Percentiles rank a stretch among this genome's conserved stretches.
phyloP scores from a whole-genome alignment of 176 grass and related monocot species.

The Oryza glaberrima region DNA sequence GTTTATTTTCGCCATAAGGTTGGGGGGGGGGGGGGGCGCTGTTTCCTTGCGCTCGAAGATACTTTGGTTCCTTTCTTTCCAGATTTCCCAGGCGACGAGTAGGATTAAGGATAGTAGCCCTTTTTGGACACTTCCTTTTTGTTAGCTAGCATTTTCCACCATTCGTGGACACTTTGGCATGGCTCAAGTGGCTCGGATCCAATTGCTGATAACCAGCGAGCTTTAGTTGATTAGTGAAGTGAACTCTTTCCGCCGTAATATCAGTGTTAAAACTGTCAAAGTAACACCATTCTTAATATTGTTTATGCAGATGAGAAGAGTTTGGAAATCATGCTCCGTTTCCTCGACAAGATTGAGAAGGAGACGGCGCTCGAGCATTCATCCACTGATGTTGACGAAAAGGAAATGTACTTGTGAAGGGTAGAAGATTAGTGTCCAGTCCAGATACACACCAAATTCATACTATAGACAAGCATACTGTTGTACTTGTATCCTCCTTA shows the following conservation, averaged over 20 bases:
- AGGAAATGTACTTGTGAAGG: conserved; percentile 44
- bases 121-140: too few relatives aligned
- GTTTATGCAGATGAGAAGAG: conserved; percentile 58
- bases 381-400: conserved; percentile 41
- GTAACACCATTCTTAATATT: conserved; percentile 11
- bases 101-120: too few relatives aligned
- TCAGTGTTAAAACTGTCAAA: neutral
- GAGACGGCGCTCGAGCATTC: conserved; percentile 16
- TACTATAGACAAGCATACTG: conserved; percentile 1
- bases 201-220: too few relatives aligned
- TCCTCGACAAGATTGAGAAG: conserved; percentile 67
- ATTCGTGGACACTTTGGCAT: too few relatives aligned
- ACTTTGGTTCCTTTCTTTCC: too few relatives aligned
- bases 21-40: too few relatives aligned
- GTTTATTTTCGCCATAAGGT: too few relatives aligned
- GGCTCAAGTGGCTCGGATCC: too few relatives aligned
- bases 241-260: too few relatives aligned
- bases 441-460: neutral
- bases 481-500: conserved; percentile 1
- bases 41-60: too few relatives aligned
- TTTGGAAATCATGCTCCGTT: conserved; percentile 44
- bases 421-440: neutral
- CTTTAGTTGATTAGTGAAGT: neutral
- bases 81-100: too few relatives aligned
- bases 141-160: too few relatives aligned